Percentiles rank a stretch among this genome's conserved stretches.
Conservation (phyloP, 352 stramenopile genomes). For the Stramenopiles sp. region DNA sequence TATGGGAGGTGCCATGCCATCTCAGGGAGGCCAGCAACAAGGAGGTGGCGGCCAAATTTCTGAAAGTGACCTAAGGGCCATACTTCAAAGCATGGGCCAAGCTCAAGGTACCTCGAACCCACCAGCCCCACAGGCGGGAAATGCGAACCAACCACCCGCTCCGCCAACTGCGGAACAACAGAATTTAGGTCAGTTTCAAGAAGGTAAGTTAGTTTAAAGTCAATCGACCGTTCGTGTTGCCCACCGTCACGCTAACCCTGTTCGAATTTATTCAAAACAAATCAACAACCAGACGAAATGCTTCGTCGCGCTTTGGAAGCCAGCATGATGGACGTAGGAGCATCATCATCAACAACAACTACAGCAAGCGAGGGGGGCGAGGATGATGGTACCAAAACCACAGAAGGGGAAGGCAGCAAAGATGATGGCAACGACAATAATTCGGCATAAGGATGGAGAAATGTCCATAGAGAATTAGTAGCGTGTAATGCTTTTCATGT, state of each 20-base stretch:
- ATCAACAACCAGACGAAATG: too few species aligned
- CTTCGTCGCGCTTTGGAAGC: background rate
- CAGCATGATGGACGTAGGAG: background rate
- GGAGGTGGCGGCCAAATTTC: background rate
- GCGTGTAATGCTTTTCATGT: too few species aligned
- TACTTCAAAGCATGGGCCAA: background rate
- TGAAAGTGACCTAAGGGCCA: background rate
- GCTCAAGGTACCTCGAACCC: background rate
- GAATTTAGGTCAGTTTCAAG: background rate
- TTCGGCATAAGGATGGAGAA: too few species aligned
- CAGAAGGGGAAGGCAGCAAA: slow-evolving; percentile 29
- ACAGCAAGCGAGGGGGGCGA: too few species aligned
- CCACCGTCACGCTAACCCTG: too few species aligned
- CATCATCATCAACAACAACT: background rate
- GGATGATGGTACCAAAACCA: background rate
- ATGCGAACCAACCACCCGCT: background rate
- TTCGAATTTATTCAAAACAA: too few species aligned
- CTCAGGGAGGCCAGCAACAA: background rate
- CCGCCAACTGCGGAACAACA: background rate
- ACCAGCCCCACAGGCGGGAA: background rate
- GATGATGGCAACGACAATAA: slow-evolving; percentile 29
- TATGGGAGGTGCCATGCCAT: background rate
- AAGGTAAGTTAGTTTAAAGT: too few species aligned
- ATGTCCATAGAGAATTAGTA: too few species aligned
- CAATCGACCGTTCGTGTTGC: too few species aligned